Conservation (phyloP, 2,329 filamentous ascomycete species). For the Claviceps spartinae region DNA sequence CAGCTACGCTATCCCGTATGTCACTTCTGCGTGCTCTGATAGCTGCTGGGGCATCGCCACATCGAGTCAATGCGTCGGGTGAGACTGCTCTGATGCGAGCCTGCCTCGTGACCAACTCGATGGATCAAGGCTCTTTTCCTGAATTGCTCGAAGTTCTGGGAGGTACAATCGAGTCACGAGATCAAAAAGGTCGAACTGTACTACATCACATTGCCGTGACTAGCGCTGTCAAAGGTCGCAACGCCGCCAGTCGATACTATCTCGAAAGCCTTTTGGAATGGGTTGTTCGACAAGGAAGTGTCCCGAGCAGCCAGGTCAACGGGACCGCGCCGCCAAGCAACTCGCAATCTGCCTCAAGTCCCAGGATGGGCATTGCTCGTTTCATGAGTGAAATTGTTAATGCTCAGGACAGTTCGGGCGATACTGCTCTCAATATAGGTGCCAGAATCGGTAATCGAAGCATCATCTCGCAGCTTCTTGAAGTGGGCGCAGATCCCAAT, state of each 20-base stretch:
- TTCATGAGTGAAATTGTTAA: constrained; percentile 98
- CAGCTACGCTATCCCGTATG: constrained; percentile 79
- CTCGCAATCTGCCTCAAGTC: constrained; percentile 29
- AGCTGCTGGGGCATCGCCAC: constrained; percentile 71
- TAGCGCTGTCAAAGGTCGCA: constrained; percentile 86
- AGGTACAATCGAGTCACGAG: constrained; percentile 78
- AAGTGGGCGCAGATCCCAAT: constrained; percentile 86
- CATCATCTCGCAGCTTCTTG: constrained; percentile 91
- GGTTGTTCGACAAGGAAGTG: constrained; percentile 73
- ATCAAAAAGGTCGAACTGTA: constrained; percentile 80
- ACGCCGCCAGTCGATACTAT: constrained; percentile 87
- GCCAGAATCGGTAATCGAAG: constrained; percentile 85
- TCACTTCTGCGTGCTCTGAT: constrained; percentile 71
- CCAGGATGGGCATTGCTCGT: constrained; percentile 71
- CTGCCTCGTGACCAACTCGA: constrained; percentile 84
- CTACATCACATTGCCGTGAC: constrained; percentile 94
- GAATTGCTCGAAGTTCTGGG: constrained; percentile 81
- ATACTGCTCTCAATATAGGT: constrained; percentile 88
- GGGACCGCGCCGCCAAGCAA: constrained; percentile 21
- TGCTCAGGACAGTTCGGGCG: constrained; percentile 81
- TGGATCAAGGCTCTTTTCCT: constrained; percentile 81
- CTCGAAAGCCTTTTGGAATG: constrained; percentile 89
- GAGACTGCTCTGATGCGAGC: constrained; percentile 91
- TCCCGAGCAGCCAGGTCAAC: constrained; percentile 37
- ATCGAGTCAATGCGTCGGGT: constrained; percentile 74